These are phyloP conservation scores for Hortiboletus campestris DNA, from an alignment of 768 basidiomycete species.

Conservation along the genomic window DNA sequence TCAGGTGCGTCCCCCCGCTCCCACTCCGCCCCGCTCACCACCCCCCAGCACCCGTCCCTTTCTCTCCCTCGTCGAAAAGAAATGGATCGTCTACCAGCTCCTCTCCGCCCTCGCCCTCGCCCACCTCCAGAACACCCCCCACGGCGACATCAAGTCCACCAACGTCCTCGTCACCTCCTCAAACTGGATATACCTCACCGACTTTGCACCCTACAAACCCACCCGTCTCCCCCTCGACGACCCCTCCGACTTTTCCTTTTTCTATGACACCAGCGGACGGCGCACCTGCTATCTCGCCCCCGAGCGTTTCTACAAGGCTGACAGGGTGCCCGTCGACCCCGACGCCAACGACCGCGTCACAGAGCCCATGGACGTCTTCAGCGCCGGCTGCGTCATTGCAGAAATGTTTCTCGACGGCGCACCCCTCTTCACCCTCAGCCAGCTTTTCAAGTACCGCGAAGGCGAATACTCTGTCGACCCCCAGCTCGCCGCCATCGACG, in stretches of 20 bases:
- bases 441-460: constrained; percentile 90
- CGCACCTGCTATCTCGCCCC: constrained; percentile 96
- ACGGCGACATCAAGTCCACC: constrained; percentile 97
- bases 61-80: constrained; percentile 88
- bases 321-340: background rate
- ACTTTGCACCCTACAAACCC: constrained; percentile 94
- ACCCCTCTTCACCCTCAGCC: constrained; percentile 89
- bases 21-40: background rate
- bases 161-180: constrained; percentile 96
- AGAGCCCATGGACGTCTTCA: constrained; percentile 97
- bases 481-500: constrained; percentile 73
- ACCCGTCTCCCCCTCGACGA: constrained; percentile 94
- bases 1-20: constrained; percentile 62
- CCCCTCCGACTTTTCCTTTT: constrained; percentile 96
- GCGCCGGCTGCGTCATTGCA: constrained; percentile 90
- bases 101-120: constrained; percentile 82
- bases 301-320: constrained; percentile 82
- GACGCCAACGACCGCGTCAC: constrained; percentile 77
- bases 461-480: constrained; percentile 77
- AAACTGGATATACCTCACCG: constrained; percentile 93
- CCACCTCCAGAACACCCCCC: constrained; percentile 82
- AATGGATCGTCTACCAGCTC: constrained; percentile 96
- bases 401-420: constrained; percentile 96
- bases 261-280: constrained; percentile 92
- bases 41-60: constrained; percentile 86